Evolutionary conservation across 495 filamentous ascomycete species (phyloP).

Genomic region (Penicillium egyptiacum): DNA sequence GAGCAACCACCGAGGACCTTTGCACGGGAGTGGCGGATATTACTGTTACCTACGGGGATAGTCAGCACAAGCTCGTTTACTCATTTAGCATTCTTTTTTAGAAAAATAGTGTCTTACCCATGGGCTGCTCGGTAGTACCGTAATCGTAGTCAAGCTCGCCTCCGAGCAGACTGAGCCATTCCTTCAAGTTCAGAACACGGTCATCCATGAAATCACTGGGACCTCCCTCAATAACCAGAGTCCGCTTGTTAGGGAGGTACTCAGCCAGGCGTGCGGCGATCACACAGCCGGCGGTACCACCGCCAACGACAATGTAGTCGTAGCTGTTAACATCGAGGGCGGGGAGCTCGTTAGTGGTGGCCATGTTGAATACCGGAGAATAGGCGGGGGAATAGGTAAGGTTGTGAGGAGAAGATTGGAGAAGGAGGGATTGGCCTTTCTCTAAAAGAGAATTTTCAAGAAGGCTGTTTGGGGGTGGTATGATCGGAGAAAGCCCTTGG

Average conservation of each 20-base stretch:
- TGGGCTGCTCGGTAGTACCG: constrained; percentile 79
- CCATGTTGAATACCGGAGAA: constrained; percentile 37
- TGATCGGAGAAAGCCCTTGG: neutral
- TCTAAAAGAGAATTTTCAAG: constrained; percentile 6
- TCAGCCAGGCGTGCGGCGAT: constrained; percentile 70
- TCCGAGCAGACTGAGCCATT: constrained; percentile 76
- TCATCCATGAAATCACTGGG: constrained; percentile 64
- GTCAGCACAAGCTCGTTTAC: constrained; percentile 1
- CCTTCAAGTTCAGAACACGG: constrained; percentile 69
- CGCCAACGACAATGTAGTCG: constrained; percentile 85
- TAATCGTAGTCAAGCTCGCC: constrained; percentile 87
- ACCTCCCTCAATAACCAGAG: constrained; percentile 66
- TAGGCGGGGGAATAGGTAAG: neutral
- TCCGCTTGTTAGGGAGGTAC: constrained; percentile 64
- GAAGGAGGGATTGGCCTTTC: constrained; percentile 2
- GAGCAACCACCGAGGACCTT: constrained; percentile 86
- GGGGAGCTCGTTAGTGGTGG: constrained; percentile 62
- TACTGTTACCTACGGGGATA: constrained; percentile 62
- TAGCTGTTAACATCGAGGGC: constrained; percentile 63
- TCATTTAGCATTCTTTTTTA: neutral
- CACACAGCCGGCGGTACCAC: constrained; percentile 85
- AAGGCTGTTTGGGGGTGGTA: neutral
- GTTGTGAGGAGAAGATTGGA: constrained; percentile 9
- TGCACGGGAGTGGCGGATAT: constrained; percentile 80
- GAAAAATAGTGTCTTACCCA: constrained; percentile 48